Conservation (phyloP, 306 rosid genomes). For the Acacia crassicarpa region DNA sequence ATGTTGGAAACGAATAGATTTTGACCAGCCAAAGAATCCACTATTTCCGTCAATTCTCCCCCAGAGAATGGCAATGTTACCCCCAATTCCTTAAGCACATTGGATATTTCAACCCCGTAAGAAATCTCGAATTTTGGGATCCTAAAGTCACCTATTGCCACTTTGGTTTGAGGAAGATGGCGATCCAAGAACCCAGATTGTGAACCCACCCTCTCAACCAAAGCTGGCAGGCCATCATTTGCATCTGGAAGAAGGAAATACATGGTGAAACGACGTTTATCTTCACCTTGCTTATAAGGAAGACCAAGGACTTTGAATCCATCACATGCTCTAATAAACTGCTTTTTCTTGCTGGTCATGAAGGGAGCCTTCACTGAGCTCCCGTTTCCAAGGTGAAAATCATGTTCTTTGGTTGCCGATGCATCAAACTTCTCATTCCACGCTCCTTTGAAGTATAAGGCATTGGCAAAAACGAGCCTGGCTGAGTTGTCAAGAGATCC, state of each 20-base stretch:
- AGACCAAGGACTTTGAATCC: slow-evolving; percentile 73
- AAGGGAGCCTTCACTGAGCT: slow-evolving; percentile 63
- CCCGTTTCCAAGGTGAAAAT: slow-evolving; percentile 65
- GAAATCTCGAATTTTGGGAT: slow-evolving; percentile 77
- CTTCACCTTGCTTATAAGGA: slow-evolving; percentile 62
- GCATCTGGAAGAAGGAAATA: slow-evolving; percentile 73
- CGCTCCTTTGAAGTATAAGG: slow-evolving; percentile 78
- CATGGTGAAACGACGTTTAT: slow-evolving; percentile 68
- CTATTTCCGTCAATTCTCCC: slow-evolving; percentile 70
- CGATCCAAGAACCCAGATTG: slow-evolving; percentile 53
- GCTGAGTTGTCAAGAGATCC: slow-evolving; percentile 52
- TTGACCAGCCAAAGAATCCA: slow-evolving; percentile 51
- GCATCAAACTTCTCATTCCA: slow-evolving; percentile 69
- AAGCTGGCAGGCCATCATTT: slow-evolving; percentile 60
- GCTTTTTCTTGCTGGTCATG: slow-evolving; percentile 66
- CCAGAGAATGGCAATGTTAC: slow-evolving; percentile 57
- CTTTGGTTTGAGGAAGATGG: slow-evolving; percentile 45
- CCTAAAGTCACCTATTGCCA: slow-evolving; percentile 61
- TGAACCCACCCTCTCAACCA: slow-evolving; percentile 60
- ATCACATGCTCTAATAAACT: slow-evolving; percentile 44
- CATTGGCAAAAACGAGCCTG: slow-evolving; percentile 70
- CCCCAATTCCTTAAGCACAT: slow-evolving; percentile 55
- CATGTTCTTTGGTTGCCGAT: slow-evolving; percentile 51
- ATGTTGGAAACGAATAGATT: slow-evolving; percentile 54
- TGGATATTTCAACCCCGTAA: slow-evolving; percentile 61